These are phyloP conservation scores for Ustilago hordei DNA, from an alignment of 1,284 basidiomycete species.

Conservation along the genomic window DNA sequence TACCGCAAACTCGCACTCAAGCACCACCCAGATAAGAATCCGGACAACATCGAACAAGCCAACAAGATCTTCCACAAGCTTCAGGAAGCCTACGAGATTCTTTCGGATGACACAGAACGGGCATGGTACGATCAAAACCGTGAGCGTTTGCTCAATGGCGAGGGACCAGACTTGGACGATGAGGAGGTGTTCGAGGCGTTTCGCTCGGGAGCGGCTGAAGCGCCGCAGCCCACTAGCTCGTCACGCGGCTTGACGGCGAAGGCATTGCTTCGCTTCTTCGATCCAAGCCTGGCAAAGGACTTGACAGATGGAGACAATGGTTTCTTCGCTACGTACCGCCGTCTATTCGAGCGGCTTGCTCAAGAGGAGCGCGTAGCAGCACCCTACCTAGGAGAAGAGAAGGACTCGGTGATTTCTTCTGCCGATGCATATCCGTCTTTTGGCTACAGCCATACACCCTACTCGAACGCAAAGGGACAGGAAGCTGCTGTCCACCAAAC, in stretches of 20 bases:
- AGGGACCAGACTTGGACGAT: constrained; percentile 57
- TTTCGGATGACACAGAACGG: constrained; percentile 75
- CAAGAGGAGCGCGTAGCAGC: constrained; percentile 79
- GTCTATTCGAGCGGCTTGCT: constrained; percentile 85
- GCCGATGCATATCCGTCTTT: constrained; percentile 77
- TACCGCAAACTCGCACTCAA: constrained; percentile 69
- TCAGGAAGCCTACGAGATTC: constrained; percentile 92
- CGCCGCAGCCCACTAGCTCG: constrained; percentile 74
- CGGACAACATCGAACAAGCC: constrained; percentile 79
- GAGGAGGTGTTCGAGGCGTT: constrained; percentile 79
- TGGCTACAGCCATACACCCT: constrained; percentile 82
- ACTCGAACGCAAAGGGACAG: constrained; percentile 71
- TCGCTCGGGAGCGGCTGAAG: constrained; percentile 74
- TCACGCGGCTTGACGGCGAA: constrained; percentile 83
- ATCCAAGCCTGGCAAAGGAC: constrained; percentile 78
- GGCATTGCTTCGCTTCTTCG: constrained; percentile 88
- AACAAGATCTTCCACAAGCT: constrained; percentile 88
- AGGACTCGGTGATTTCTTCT: constrained; percentile 59
- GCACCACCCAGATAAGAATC: constrained; percentile 72
- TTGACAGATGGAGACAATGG: constrained; percentile 73
- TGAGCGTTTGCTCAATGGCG: constrained; percentile 74
- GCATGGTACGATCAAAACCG: constrained; percentile 99
- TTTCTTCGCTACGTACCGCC: constrained; percentile 90
- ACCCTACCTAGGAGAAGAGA: constrained; percentile 71
- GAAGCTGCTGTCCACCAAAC: constrained; percentile 43